Conservation (phyloP, 192 early-diverging fungal species). For the Backusella circina region DNA sequence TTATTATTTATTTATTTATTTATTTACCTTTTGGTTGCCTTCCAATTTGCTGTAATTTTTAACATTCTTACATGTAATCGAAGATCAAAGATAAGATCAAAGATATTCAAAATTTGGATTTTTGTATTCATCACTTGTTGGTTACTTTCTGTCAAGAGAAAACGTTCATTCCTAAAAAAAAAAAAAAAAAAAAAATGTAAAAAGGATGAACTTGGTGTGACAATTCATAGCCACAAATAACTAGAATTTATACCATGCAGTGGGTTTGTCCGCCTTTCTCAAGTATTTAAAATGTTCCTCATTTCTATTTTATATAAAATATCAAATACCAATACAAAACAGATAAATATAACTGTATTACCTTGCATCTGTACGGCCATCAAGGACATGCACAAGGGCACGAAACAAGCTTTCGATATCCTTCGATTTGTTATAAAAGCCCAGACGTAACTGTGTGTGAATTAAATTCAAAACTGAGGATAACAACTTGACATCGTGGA, state of each 20-base stretch:
- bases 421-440: slow-evolving; percentile 7
- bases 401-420: slow-evolving; percentile 17
- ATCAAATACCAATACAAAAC: not conserved
- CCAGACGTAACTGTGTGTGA: slow-evolving; percentile 10
- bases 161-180: slow-evolving; percentile 12
- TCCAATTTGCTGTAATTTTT: slow-evolving; percentile 17
- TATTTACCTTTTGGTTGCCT: slow-evolving; percentile 19
- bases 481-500: not conserved
- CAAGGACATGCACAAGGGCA: slow-evolving; percentile 15
- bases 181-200: too few species aligned
- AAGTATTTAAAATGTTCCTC: slow-evolving; percentile 1
- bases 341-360: not conserved
- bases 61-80: slow-evolving; percentile 24
- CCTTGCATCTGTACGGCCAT: slow-evolving; percentile 22
- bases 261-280: not conserved
- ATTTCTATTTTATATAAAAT: not conserved
- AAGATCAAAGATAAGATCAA: slow-evolving; percentile 25
- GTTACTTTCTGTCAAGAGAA: slow-evolving; percentile 12
- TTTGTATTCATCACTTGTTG: slow-evolving; percentile 17
- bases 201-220: not conserved
- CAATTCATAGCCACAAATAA: not conserved
- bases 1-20: not conserved
- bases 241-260: not conserved
- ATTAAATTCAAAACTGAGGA: slow-evolving; percentile 16
- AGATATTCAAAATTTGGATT: slow-evolving; percentile 17